These are phyloP conservation scores for Annulohypoxylon truncatum DNA, from an alignment of 2,329 filamentous ascomycete genomes.

Conservation along the genomic window DNA sequence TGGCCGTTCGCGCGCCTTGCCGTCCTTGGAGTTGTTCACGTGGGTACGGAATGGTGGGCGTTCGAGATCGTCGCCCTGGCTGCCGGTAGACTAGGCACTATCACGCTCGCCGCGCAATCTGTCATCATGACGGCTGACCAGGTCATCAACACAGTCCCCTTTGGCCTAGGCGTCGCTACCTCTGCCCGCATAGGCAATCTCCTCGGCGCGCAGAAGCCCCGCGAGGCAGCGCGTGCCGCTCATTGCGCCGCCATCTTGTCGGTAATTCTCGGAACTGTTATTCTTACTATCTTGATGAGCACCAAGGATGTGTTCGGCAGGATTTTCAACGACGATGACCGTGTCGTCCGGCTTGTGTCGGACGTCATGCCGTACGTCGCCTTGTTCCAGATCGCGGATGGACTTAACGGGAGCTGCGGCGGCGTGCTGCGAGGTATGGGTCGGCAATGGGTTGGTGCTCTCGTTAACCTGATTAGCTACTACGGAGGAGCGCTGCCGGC, in stretches of 20 bases:
- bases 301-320: conserved; percentile 79
- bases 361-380: conserved; percentile 87
- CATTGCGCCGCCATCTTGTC: conserved; percentile 81
- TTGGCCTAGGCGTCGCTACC: conserved; percentile 85
- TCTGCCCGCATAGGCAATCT: conserved; percentile 84
- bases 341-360: conserved; percentile 78
- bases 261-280: conserved; percentile 73
- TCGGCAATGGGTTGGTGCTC: conserved; percentile 83
- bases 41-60: conserved; percentile 94
- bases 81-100: conserved; percentile 81
- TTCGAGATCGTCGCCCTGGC: conserved; percentile 91
- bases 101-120: conserved; percentile 83
- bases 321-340: conserved; percentile 82
- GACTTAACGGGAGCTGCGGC: conserved; percentile 85
- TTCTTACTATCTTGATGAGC: conserved; percentile 76
- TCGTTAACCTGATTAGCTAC: conserved; percentile 85
- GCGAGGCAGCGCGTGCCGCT: conserved; percentile 76
- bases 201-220: conserved; percentile 74
- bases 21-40: conserved; percentile 80
- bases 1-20: conserved; percentile 79
- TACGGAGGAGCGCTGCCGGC: conserved; percentile 83
- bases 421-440: conserved; percentile 87
- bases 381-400: conserved; percentile 90
- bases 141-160: conserved; percentile 86
- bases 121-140: conserved; percentile 93